Percentiles rank a stretch among this genome's conserved stretches.
Conservation (phyloP, 495 filamentous ascomycete species). For the Wilcoxina mikolae region DNA sequence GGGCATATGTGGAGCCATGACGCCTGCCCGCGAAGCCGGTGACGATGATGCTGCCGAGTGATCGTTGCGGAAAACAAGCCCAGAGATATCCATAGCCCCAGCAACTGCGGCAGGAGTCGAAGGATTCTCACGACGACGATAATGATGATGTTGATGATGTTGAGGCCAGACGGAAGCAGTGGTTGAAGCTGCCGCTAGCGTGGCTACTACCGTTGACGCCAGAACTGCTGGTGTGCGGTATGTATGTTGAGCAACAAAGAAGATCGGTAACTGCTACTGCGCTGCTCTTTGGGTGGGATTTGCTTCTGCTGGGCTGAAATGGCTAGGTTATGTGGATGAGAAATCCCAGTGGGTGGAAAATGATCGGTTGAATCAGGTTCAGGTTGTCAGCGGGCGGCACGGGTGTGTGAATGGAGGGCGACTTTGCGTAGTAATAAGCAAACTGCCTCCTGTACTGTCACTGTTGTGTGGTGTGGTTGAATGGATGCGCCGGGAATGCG, state of each 20-base stretch:
- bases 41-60: conserved; percentile 24
- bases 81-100: conserved; percentile 29
- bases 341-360: neutral
- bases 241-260: no score
- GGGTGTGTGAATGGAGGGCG: conserved; percentile 1
- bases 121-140: conserved; percentile 13
- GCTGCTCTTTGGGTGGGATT: neutral
- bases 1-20: conserved; percentile 28
- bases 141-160: conserved; percentile 25
- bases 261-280: no score
- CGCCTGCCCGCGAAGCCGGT: conserved; percentile 19
- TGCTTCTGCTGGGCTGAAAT: neutral
- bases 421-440: conserved; percentile 7
- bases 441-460: conserved; percentile 5
- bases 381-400: neutral
- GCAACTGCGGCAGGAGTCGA: conserved; percentile 5
- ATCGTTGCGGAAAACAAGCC: conserved; percentile 29
- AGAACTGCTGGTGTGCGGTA: conserved; percentile 26
- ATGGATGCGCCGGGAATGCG: conserved; percentile 7
- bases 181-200: conserved; percentile 16
- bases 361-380: neutral
- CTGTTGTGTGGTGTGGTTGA: neutral
- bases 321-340: no score
- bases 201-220: conserved; percentile 24
- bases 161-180: conserved; percentile 26